Evolutionary conservation across 352 stramenopile genomes (phyloP).

Genomic region (Peronospora destructor): DNA sequence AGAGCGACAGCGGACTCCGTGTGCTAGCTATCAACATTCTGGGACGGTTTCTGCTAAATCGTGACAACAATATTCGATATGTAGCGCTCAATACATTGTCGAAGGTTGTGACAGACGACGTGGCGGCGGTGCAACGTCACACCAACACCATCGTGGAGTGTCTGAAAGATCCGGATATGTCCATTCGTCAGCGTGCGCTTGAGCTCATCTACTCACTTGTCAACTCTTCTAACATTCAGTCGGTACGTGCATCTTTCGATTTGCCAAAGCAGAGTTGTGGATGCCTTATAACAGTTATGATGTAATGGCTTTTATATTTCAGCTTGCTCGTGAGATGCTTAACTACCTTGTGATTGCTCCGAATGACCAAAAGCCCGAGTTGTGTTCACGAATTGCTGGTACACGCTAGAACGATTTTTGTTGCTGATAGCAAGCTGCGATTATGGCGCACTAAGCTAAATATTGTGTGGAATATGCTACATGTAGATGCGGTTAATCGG

Average conservation of each 20-base stretch:
- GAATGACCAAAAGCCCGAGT: slow-evolving; percentile 90
- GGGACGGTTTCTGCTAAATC: slow-evolving; percentile 97
- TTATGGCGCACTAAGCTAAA: background rate
- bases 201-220: slow-evolving; percentile 99
- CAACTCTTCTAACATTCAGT: slow-evolving; percentile 94
- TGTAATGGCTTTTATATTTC: slow-evolving; percentile 10
- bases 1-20: slow-evolving; percentile 94
- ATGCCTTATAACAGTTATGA: slow-evolving; percentile 1
- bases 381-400: slow-evolving; percentile 93
- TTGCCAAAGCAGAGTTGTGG: background rate
- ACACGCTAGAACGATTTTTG: slow-evolving; percentile 24
- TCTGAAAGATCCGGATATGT: slow-evolving; percentile 96
- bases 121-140: slow-evolving; percentile 95
- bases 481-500: slow-evolving; percentile 71
- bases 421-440: background rate
- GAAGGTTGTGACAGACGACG: slow-evolving; percentile 86
- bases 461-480: slow-evolving; percentile 1
- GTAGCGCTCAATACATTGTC: slow-evolving; percentile 97
- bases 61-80: slow-evolving; percentile 99
- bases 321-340: slow-evolving; percentile 95
- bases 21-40: slow-evolving; percentile 99
- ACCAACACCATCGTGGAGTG: slow-evolving; percentile 94
- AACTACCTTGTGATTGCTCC: slow-evolving; percentile 98
- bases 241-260: slow-evolving; percentile 28
- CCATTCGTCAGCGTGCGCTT: slow-evolving; percentile 96